Percentiles rank a stretch among this genome's conserved stretches.
Conservation (phyloP, 352 stramenopile species). For the Globisporangium alternatum region DNA sequence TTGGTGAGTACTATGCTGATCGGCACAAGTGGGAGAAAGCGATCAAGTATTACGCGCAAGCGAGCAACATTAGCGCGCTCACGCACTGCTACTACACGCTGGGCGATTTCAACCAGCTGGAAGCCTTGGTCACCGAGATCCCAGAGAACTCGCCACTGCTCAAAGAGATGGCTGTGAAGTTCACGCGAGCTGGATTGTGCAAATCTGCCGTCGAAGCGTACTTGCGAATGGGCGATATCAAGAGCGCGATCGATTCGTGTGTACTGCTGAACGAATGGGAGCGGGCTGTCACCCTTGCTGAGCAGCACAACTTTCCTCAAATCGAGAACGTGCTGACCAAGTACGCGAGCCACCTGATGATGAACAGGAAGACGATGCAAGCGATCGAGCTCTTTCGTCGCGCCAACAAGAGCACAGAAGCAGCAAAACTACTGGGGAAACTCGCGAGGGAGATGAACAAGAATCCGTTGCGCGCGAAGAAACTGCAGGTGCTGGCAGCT, state of each 20-base stretch:
- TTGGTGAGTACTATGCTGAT: constrained; percentile 90
- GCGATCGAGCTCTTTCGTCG: constrained; percentile 92
- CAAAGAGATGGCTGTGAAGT: constrained; percentile 84
- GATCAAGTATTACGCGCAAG: constrained; percentile 89
- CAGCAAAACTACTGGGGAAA: constrained; percentile 87
- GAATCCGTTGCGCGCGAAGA: constrained; percentile 91
- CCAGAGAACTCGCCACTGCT: constrained; percentile 79
- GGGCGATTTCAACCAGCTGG: constrained; percentile 88
- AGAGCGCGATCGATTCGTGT: constrained; percentile 91
- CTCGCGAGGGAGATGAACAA: constrained; percentile 79
- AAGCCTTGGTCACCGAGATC: constrained; percentile 80
- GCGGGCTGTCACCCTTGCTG: constrained; percentile 84
- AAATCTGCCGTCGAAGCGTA: constrained; percentile 84
- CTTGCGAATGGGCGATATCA: constrained; percentile 88
- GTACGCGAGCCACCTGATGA: constrained; percentile 83
- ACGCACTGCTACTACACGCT: constrained; percentile 90
- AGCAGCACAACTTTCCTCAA: constrained; percentile 92
- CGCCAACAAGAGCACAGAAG: constrained; percentile 91
- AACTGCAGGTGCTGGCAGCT: constrained; percentile 92
- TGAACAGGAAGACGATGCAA: constrained; percentile 83
- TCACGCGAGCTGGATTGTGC: constrained; percentile 84
- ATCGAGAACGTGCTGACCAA: constrained; percentile 93
- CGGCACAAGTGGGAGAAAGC: constrained; percentile 92
- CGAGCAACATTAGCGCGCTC: constrained; percentile 71
- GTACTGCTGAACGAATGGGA: constrained; percentile 94